These are phyloP conservation scores for Annona squamosa DNA, from an alignment of 164 flowering plant species.

Conservation along the genomic window DNA sequence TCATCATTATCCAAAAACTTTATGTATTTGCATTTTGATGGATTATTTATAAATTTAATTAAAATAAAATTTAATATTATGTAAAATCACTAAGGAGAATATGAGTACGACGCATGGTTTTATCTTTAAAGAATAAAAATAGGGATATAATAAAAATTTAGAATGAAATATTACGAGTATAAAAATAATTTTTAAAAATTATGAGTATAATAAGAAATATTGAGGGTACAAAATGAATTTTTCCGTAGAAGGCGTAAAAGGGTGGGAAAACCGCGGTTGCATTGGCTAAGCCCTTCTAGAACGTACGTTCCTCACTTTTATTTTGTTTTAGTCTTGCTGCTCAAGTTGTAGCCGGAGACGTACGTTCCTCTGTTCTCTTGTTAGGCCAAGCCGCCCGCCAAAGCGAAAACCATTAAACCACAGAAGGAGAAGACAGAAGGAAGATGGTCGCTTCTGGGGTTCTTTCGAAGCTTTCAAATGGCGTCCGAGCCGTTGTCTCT, in stretches of 20 bases:
- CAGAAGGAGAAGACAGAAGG: background rate
- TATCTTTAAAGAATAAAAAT: background rate
- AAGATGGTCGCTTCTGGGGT: constrained; percentile 35
- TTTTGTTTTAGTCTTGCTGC: background rate
- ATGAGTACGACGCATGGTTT: background rate
- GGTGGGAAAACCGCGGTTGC: background rate
- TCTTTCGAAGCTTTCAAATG: constrained; percentile 31
- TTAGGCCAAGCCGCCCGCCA: background rate
- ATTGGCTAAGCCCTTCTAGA: background rate
- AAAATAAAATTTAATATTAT: background rate
- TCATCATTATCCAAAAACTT: background rate
- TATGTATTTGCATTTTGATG: background rate
- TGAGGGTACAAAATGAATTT: background rate
- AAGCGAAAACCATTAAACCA: background rate
- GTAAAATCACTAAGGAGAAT: background rate
- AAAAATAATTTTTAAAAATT: too few species aligned
- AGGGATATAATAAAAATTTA: too few species aligned
- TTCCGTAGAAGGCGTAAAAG: background rate
- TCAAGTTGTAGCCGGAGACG: background rate
- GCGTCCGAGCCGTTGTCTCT: constrained; percentile 13
- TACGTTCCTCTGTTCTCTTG: background rate
- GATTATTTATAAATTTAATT: background rate
- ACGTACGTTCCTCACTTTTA: background rate
- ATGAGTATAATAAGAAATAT: too few species aligned
- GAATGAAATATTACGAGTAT: too few species aligned